Evolutionary conservation across 2,329 filamentous ascomycete genomes (phyloP), one percentile per base, ranked within the genome.

Genomic region (Pestalotiopsis sp.): DNA sequence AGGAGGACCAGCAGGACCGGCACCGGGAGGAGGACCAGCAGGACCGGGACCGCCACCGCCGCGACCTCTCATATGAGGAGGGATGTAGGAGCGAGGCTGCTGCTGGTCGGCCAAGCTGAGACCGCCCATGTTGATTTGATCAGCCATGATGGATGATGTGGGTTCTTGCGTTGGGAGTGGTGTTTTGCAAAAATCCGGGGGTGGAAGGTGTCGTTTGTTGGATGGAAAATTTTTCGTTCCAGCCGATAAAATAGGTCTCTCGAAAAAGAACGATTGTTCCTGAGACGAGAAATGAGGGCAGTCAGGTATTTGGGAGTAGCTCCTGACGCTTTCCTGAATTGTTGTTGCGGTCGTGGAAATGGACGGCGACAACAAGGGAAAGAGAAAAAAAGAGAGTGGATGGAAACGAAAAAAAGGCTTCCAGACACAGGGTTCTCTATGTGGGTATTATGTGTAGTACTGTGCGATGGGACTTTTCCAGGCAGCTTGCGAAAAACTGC

Each of bases 61-160:
- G 79, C 88, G 87, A 75, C 83, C 84, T 78, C 93, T 90, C 86
- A 94, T 89, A 81, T 96, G 93, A 81, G 93, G 93, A 73, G 93
- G 93, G 73, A 96, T 94, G 85, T 96, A 96, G 67, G 92, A 92
- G 76, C 91, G 91, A 52, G 77, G 75, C 30, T 72, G 74, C 75
- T 84, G 82, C 72, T 80, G 77, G 79, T 82, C 77, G 68, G 82
- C 89, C 71, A 95, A 84, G 81, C 83, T 91, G 76, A 95, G 85
- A 78, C 89, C 89, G 79, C 86, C 88, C 88, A 95, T 94, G 85
- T 94, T 93, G 76, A 96, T 87, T 85, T 94, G 91, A 77, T 93
- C 91, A 80, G 92, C 92, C 92, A 94, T 94, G 78, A 81, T 56
- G 40, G 44, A 39, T 56, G 40, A 26, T 64, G 40, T 64, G 13